A percentile compares a stretch with the other conserved stretches of the same genome.
Evolutionary conservation across 169 alveolate species (phyloP).

Genomic region (Plasmodium sp.): DNA sequence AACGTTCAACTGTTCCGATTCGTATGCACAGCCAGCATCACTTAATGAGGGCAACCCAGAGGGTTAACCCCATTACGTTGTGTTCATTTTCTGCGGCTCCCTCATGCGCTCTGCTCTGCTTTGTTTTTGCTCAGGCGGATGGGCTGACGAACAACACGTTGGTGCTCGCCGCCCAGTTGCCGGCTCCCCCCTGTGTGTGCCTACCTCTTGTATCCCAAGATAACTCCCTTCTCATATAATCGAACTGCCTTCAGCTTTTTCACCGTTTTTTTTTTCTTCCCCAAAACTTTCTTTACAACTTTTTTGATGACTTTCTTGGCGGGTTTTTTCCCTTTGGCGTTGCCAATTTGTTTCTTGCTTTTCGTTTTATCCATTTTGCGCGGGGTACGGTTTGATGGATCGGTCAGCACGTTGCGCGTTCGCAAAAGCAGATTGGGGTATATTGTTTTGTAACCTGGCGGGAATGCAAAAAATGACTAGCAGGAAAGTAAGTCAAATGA

Average conservation of each 20-base stretch:
- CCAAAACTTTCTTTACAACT: constrained; percentile 44
- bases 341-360: neutral
- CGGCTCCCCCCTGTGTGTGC: neutral
- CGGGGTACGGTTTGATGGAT: neutral
- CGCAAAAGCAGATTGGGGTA: neutral
- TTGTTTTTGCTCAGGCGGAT: neutral
- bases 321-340: neutral
- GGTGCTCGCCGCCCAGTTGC: neutral
- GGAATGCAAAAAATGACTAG: neutral
- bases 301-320: constrained; percentile 16
- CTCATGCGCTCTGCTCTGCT: neutral
- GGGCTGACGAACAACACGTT: neutral
- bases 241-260: constrained; percentile 90
- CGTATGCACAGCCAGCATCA: neutral
- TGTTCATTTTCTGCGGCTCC: neutral
- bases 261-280: constrained; percentile 45
- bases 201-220: constrained; percentile 93
- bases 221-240: constrained; percentile 92
- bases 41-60: neutral
- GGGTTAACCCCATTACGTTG: neutral
- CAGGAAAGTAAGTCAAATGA: neutral
- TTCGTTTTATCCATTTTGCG: constrained; percentile 27
- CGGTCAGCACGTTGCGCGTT: neutral
- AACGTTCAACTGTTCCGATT: neutral
- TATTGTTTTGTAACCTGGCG: neutral